Base-by-base conservation (phyloP, 2,329 filamentous ascomycete species). In the Botryosphaeria agaves region DNA sequence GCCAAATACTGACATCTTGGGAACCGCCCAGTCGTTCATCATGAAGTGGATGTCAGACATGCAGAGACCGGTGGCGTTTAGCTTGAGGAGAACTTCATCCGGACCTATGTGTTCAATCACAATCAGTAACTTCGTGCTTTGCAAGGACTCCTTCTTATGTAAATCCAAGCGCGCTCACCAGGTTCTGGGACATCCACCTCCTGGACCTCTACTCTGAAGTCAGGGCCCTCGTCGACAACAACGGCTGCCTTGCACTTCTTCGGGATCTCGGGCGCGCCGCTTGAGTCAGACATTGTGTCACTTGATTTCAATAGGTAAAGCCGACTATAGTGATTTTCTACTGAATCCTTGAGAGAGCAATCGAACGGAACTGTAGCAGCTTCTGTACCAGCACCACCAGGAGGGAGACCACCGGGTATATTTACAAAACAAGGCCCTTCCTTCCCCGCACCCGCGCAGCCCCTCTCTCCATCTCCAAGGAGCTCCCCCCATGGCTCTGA, bases 31-130 rank as follows among this genome's bases (percentile, higher is more conserved):
- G 41, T 72, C 67, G 32, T 61, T 59, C 28, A 62, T 36, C 63
- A 70, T 69, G 46, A 63, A 63, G 41, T 72, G 67, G 12, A 73
- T 47, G 39, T 73, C 69, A 19, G 57, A 61, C 35, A 63, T 60
- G 49, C 69, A 72, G 29, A 73, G 54, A 0, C 69, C 69, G 1
- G 67, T 73, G 16, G 56, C 57, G 34, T 71, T 72, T 31, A 73
- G 53, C 31, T 59, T 62, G 41, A 73, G 55, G 7, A 73, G 54
- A 14, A 72, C 48, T 34, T 73, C 66, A 29, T 68, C 55, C 5
- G 61, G 60, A 8, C 60, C 62, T 64, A 34, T 20, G 18, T 16
- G 18, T 28, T 32, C 12, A 11, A 16, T 14, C 15, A 14, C 23
- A 15, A 18, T 14, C 9, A 14, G 11, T 14, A 23, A 15, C 27